Evolutionary conservation across 2,329 filamentous ascomycete genomes (phyloP), one percentile per base, ranked within the genome.

Genomic region (Epichloe bromicola): DNA sequence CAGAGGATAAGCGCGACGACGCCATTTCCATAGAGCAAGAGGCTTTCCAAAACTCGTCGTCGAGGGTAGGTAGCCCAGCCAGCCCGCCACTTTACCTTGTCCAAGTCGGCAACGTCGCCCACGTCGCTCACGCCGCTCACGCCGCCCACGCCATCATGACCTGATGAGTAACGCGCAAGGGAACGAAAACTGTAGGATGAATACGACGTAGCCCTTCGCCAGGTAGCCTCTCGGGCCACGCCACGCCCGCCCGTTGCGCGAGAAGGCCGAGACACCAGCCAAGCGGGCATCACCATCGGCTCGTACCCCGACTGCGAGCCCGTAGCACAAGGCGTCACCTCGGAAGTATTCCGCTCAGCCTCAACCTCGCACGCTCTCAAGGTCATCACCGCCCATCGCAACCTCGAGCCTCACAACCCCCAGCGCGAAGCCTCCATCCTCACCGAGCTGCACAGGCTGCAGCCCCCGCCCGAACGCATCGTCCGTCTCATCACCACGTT

Each of bases 351-450:
- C 70, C 83, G 83, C 59, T 82, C 82, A 39, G 69, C 64, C 20
- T 59, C 82, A 40, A 69, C 64, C 20, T 59, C 68, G 49, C 70
- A 72, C 17, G 93, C 91, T 2, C 72, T 98, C 46, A 98, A 98
- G 64, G 82, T 96, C 53, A 95, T 93, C 37, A 82, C 80, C 30
- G 83, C 87, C 34, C 82, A 82, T 38, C 73, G 76, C 50, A 81
- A 85, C 68, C 76, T 82, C 38, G 82, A 86, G 53, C 93, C 93
- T 10, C 93, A 98, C 67, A 83, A 94, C 63, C 85, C 88, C 1
- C 71, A 76, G 45, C 82, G 87, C 42, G 93, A 98, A 70, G 82
- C 83, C 49, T 81, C 83, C 56, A 83, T 97, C 45, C 74, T 98
- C 2, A 65, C 66, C 30, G 67, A 72, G 11, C 72, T 87, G 15